Evolutionary conservation across 2,329 filamentous ascomycete species (phyloP), one percentile per base, ranked within the genome.

Genomic region (Ceratocystis harringtonii): DNA sequence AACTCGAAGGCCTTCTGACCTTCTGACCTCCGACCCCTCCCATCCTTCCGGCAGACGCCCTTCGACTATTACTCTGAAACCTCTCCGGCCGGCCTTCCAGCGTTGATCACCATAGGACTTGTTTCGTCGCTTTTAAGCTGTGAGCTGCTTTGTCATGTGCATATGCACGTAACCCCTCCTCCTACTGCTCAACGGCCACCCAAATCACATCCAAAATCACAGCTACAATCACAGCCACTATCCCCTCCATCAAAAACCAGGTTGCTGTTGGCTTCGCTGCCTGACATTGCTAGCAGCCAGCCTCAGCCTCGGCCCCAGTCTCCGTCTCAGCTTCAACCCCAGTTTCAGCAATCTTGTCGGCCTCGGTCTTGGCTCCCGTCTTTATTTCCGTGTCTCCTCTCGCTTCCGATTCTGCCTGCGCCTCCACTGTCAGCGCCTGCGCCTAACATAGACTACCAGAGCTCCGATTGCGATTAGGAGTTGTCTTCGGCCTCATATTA

Each of bases 111-210:
- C 63, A 62, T 66, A 61, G 57, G 66, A 67, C 55, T 67, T 55
- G 52, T 65, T 50, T 57, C 66, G 57, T 67, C 62, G 57, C 66
- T 67, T 62, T 50, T 65, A 57, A 65, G 66, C 66, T 65, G 64
- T 62, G 66, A 67, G 66, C 62, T 67, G 62, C 66, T 65, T 48
- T 67, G 66, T 64, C 62, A 67, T 57, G 66, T 67, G 66, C 66
- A 67, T 67, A 57, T 67, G 57, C 66, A 62, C 63, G 60, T 60
- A 52, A 32, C 52, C 63, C 63, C 63, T 61, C 65, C 61, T 15
- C 25, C 48, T 32, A 15, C 63, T 52, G 61, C 62, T 68, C 65
- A 65, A 69, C 67, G 70, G 71, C 48, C 61, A 52, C 50, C 62
- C 43, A 48, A 55, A 61, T 57, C 66, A 22, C 19, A 45, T 25